These are phyloP conservation scores for Eucalyptus pauciflora DNA, from an alignment of 345 rosid genomes.

Conservation along the genomic window DNA sequence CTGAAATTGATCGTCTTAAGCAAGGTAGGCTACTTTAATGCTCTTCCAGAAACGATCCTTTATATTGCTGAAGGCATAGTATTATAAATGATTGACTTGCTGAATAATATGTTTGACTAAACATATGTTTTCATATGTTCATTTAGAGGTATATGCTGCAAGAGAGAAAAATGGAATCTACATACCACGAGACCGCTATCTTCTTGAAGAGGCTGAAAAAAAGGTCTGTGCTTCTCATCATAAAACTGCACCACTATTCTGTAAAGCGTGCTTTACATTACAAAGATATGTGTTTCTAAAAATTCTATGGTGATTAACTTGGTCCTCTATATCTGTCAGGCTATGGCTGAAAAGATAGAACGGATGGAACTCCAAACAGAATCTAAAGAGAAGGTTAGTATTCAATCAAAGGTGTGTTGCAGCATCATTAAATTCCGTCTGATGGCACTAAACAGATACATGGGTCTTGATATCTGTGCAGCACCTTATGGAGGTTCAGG, in stretches of 20 bases:
- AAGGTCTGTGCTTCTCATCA: constrained; percentile 37
- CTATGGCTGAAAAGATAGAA: constrained; percentile 96
- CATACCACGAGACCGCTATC: constrained; percentile 87
- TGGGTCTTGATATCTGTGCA: constrained; percentile 13
- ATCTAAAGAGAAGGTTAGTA: constrained; percentile 67
- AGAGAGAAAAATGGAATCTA: constrained; percentile 98
- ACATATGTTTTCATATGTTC: not conserved
- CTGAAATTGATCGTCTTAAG: constrained; percentile 93
- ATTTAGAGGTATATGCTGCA: constrained; percentile 88
- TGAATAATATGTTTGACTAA: not conserved
- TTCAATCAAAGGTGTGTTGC: not conserved
- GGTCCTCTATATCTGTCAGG: constrained; percentile 28
- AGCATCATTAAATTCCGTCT: not conserved
- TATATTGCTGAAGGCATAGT: not conserved
- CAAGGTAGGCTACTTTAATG: constrained; percentile 49
- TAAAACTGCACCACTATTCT: not conserved
- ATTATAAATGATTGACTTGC: not conserved
- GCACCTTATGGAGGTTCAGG: constrained; percentile 86
- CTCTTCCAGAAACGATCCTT: not conserved
- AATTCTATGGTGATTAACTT: not conserved
- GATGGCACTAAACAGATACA: not conserved
- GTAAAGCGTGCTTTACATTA: not conserved
- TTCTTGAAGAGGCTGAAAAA: constrained; percentile 92
- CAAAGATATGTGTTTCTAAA: not conserved
- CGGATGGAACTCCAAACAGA: constrained; percentile 78